phyloP scores from a whole-genome alignment of 2,329 filamentous ascomycete species.

The Trichoderma sp. region DNA sequence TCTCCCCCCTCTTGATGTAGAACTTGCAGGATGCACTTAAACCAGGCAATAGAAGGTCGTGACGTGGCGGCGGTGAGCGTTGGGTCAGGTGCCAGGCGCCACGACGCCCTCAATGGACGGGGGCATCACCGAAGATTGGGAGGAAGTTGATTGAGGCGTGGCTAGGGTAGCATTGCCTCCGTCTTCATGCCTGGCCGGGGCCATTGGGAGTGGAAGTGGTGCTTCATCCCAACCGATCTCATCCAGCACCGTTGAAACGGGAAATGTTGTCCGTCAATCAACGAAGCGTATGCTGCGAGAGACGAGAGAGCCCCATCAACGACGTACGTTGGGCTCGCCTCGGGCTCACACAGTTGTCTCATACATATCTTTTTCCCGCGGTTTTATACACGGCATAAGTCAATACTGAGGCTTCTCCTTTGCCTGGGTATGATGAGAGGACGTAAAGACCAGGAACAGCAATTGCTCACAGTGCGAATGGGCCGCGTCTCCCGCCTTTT shows the following conservation, averaged over 20 bases:
- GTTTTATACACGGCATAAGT: not conserved
- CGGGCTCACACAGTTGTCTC: not conserved
- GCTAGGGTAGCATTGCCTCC: slow-evolving; percentile 22
- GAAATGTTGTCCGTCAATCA: not conserved
- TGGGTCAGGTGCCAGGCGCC: slow-evolving; percentile 19
- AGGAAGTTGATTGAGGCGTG: slow-evolving; percentile 8
- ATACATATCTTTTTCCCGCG: not conserved
- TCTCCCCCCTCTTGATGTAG: not conserved
- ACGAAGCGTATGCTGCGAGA: not conserved
- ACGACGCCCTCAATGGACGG: slow-evolving; percentile 10
- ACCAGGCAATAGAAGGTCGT: slow-evolving; percentile 17
- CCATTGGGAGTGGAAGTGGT: slow-evolving; percentile 4
- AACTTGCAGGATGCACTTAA: slow-evolving; percentile 2
- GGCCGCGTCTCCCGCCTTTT: too few species aligned
- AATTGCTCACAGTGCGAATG: not conserved
- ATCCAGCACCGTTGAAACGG: not conserved
- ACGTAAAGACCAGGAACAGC: not conserved
- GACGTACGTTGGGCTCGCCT: not conserved
- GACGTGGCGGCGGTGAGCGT: slow-evolving; percentile 26
- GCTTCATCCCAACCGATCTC: not conserved
- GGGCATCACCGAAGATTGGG: slow-evolving; percentile 10
- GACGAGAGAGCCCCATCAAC: not conserved
- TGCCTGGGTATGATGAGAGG: not conserved
- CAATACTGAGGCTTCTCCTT: not conserved
- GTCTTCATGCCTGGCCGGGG: slow-evolving; percentile 17